A percentile compares a stretch with the other conserved stretches of the same genome.
These are phyloP conservation scores for Blakeslea trispora DNA, from an alignment of 371 early-diverging fungal species.

Conservation along the genomic window DNA sequence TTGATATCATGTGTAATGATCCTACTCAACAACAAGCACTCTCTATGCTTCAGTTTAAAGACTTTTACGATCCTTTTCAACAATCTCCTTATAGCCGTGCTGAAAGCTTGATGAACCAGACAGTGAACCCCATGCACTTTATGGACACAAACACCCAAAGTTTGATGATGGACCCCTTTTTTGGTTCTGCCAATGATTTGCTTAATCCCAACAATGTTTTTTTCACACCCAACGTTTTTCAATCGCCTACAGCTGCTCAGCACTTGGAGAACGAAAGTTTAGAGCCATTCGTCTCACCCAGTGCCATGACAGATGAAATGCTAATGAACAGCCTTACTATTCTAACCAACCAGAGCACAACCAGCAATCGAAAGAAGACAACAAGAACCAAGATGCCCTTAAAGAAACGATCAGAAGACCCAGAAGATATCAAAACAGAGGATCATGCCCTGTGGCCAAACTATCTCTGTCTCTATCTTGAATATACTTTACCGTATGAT, in stretches of 20 bases:
- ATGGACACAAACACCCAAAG: neutral
- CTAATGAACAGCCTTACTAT: conserved; percentile 2
- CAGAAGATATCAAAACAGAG: neutral
- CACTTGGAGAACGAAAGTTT: too few species aligned
- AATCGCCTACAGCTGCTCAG: too few species aligned
- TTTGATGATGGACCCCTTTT: conserved; percentile 12
- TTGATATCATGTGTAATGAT: conserved; percentile 50
- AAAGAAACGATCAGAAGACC: too few species aligned
- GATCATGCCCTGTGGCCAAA: conserved; percentile 44
- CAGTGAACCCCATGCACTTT: neutral
- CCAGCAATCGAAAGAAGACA: too few species aligned
- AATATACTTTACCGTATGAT: conserved; percentile 42
- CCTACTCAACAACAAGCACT: conserved; percentile 22
- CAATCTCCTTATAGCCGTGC: conserved; percentile 10
- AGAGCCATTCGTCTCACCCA: too few species aligned
- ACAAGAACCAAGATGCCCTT: too few species aligned
- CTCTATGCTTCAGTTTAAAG: conserved; percentile 27
- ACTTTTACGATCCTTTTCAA: conserved; percentile 33
- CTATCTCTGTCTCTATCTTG: conserved; percentile 49
- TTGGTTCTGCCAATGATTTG: conserved; percentile 6
- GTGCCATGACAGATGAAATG: neutral
- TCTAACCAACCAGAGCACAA: neutral
- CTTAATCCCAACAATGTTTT: neutral
- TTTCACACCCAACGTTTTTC: too few species aligned
- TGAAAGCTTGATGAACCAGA: neutral